Evolutionary conservation across 371 early-diverging fungal species (phyloP), one percentile per base, ranked within the genome.

Genomic region (Rhizopus delemar): DNA sequence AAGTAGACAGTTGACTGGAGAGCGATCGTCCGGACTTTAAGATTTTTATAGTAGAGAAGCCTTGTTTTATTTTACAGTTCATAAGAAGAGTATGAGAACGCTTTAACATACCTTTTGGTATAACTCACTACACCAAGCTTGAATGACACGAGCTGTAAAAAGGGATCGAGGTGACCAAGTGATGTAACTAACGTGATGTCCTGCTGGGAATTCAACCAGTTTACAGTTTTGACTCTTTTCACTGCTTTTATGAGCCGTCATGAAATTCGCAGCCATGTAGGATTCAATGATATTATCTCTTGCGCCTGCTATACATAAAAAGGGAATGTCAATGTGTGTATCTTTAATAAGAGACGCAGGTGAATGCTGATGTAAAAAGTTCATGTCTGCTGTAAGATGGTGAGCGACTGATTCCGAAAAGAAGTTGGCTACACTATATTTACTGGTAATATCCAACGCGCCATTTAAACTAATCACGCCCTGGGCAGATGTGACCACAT

Each of bases 401-500:
- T 72, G 54, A 4, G 76, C 69, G 12, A 81, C 68, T 12, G 70
- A 57, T 13, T 64, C 64, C 2, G 70, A 57, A 58, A 85, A 85
- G 16, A 57, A 71, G 0, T 50, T 46, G n/a, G 70, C 67, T 9
- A 52, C 46, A n/a, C 52, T 60, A n/a, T 53, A 29, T 4, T 69
- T 57, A 33, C 49, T 56, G n/a, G 60, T 38, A n/a, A 82, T 15
- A 52, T 86, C 83, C 46, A 86, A 48, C 11, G 57, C 57, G 16
- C 81, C 86, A 59, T 75, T 84, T 4, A 81, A 46, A 33, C 69
- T 63, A 12, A 84, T 60, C 4, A 81, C 80, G 15, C 82, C 86
- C 48, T 80, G 82, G 0, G 89, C 82, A 32, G 78, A 65, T 0
- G 90, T 89, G 63, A 90, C 90, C 1, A 86, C 81, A 5, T 67